Conservation (phyloP, 2,329 filamentous ascomycete genomes). For the Penicillium janthinellum region DNA sequence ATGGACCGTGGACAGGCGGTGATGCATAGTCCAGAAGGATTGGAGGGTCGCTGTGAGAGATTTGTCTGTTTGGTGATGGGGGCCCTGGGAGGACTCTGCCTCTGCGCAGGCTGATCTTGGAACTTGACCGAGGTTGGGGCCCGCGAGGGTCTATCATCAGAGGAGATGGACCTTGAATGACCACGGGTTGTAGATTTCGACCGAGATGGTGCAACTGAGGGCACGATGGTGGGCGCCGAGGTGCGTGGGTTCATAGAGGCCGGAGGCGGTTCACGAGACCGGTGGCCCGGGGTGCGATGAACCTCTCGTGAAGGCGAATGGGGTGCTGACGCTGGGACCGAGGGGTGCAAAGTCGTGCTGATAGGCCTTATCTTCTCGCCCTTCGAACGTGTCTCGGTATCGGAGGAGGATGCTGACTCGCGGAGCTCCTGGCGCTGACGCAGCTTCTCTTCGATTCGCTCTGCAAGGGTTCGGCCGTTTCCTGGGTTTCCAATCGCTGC, state of each 20-base stretch:
- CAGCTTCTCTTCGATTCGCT: slow-evolving; percentile 40
- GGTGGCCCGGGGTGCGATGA: slow-evolving; percentile 1
- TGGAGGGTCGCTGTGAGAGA: slow-evolving; percentile 20
- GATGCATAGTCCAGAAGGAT: slow-evolving; percentile 43
- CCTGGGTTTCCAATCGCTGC: slow-evolving; percentile 6
- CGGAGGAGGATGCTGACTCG: slow-evolving; percentile 20
- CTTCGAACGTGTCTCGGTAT: slow-evolving; percentile 13
- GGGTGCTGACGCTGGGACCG: slow-evolving; percentile 5
- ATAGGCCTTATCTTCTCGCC: slow-evolving; percentile 8
- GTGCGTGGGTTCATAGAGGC: slow-evolving; percentile 6
- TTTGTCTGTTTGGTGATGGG: slow-evolving; percentile 6
- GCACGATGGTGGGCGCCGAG: slow-evolving; percentile 14
- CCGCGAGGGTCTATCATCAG: slow-evolving; percentile 11
- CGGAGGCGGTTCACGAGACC: slow-evolving; percentile 6
- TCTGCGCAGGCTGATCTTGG: slow-evolving; percentile 8
- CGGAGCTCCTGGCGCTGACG: slow-evolving; percentile 32
- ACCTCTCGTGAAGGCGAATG: slow-evolving; percentile 13
- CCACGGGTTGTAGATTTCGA: slow-evolving; percentile 4
- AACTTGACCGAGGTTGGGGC: slow-evolving; percentile 17
- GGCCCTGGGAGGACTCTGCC: slow-evolving; percentile 1
- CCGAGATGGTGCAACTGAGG: slow-evolving; percentile 1
- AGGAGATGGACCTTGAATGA: slow-evolving; percentile 9
- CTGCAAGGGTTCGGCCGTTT: slow-evolving; percentile 29
- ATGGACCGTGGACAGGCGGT: slow-evolving; percentile 70
- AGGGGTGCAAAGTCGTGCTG: neutral